A percentile compares a stretch with the other conserved stretches of the same genome.
These are phyloP conservation scores for Rosa persica DNA, from an alignment of 306 rosid species.

Conservation along the genomic window DNA sequence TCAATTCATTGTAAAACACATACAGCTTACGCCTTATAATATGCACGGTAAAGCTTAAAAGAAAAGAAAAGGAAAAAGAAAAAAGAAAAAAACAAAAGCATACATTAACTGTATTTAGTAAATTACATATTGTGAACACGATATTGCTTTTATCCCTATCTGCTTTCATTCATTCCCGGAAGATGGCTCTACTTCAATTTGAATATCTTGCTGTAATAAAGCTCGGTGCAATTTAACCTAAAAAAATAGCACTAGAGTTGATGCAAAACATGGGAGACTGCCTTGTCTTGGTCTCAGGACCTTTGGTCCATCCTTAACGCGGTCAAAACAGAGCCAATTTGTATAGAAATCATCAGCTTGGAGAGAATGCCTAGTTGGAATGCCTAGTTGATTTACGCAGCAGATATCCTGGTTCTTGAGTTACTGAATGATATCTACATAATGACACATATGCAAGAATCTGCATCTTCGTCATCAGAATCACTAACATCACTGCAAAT, in stretches of 20 bases:
- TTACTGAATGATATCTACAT: slow-evolving; percentile 57
- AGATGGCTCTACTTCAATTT: slow-evolving; percentile 24
- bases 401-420: slow-evolving; percentile 36
- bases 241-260: slow-evolving; percentile 34
- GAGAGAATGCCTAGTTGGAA: slow-evolving; percentile 34
- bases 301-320: slow-evolving; percentile 33
- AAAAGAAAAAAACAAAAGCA: not conserved
- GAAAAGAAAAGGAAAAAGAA: not conserved
- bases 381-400: slow-evolving; percentile 40
- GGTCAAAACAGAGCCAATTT: slow-evolving; percentile 24
- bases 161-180: slow-evolving; percentile 24
- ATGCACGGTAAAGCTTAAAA: slow-evolving; percentile 24
- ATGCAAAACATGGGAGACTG: slow-evolving; percentile 30
- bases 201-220: slow-evolving; percentile 21
- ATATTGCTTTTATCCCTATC: slow-evolving; percentile 29
- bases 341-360: slow-evolving; percentile 26
- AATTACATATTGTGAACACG: slow-evolving; percentile 32
- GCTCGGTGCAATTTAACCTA: slow-evolving; percentile 26
- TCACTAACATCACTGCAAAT: slow-evolving; percentile 76
- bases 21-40: not conserved
- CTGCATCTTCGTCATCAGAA: slow-evolving; percentile 71
- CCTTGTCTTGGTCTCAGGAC: slow-evolving; percentile 30
- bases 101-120: slow-evolving; percentile 27
- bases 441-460: slow-evolving; percentile 72
- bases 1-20: slow-evolving; percentile 27